phyloP scores from a whole-genome alignment of 176 grass and related monocot species.

The Bolboschoenus planiculmis region DNA sequence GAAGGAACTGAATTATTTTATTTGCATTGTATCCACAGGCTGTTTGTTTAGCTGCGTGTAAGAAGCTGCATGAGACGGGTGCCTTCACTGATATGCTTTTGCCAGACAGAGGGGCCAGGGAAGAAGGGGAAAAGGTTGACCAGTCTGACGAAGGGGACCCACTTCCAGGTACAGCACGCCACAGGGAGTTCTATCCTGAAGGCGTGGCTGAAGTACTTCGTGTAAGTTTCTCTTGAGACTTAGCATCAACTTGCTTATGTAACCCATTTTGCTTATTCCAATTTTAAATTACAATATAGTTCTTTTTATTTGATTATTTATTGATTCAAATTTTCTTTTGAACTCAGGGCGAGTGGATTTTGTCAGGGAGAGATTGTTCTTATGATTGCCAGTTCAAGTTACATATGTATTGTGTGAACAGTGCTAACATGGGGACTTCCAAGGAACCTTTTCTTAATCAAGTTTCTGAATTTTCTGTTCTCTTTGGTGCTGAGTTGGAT shows the following conservation, averaged over 20 bases:
- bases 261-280: neutral
- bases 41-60: slow-evolving; percentile 97
- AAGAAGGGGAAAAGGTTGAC: slow-evolving; percentile 64
- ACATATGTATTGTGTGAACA: slow-evolving; percentile 87
- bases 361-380: slow-evolving; percentile 56
- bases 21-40: slow-evolving; percentile 40
- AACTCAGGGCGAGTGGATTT: slow-evolving; percentile 96
- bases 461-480: slow-evolving; percentile 76
- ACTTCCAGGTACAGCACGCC: slow-evolving; percentile 82
- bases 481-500: slow-evolving; percentile 99
- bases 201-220: slow-evolving; percentile 75
- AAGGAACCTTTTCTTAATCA: slow-evolving; percentile 82
- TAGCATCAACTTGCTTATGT: neutral
- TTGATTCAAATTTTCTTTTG: slow-evolving; percentile 13
- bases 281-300: neutral
- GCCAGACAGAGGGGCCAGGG: slow-evolving; percentile 86
- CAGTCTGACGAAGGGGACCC: slow-evolving; percentile 89
- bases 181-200: slow-evolving; percentile 99
- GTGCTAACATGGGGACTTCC: slow-evolving; percentile 60
- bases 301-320: neutral
- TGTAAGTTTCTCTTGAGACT: slow-evolving; percentile 36
- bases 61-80: slow-evolving; percentile 98
- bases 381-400: slow-evolving; percentile 50
- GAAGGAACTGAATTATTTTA: neutral
- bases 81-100: slow-evolving; percentile 98